Evolutionary conservation across 179 eudicot species (phyloP).

Genomic region (Monotropa hypopitys): DNA sequence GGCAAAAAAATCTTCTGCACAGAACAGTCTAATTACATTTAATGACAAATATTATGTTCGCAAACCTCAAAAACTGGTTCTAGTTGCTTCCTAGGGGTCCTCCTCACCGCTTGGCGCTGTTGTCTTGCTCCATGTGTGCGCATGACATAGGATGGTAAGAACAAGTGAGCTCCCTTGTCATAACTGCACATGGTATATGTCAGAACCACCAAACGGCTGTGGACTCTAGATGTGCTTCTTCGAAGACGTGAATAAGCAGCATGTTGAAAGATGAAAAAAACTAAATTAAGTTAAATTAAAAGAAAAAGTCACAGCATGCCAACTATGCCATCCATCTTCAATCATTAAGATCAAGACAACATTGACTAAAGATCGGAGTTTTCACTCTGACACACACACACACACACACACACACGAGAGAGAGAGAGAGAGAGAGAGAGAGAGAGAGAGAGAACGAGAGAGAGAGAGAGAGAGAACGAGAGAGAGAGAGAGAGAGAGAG

Average conservation of each 20-base stretch:
- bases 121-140: constrained; percentile 87
- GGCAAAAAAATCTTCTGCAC: background rate
- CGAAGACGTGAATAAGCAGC: background rate
- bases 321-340: constrained; percentile 3
- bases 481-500: background rate
- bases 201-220: background rate
- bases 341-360: background rate
- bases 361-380: background rate
- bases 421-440: no score
- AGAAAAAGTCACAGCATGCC: no score
- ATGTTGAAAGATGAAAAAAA: background rate
- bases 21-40: background rate
- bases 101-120: constrained; percentile 64
- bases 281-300: background rate
- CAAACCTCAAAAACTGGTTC: constrained; percentile 65
- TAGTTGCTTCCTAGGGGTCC: constrained; percentile 38
- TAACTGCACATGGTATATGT: constrained; percentile 31
- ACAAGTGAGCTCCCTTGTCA: constrained; percentile 75
- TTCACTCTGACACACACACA: no score
- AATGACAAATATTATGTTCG: background rate
- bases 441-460: no score
- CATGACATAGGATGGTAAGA: constrained; percentile 86
- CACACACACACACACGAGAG: no score
- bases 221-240: constrained; percentile 2
- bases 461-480: no score